Base-by-base conservation (phyloP, 2,329 filamentous ascomycete species). In the Pyrenophora graminea region DNA sequence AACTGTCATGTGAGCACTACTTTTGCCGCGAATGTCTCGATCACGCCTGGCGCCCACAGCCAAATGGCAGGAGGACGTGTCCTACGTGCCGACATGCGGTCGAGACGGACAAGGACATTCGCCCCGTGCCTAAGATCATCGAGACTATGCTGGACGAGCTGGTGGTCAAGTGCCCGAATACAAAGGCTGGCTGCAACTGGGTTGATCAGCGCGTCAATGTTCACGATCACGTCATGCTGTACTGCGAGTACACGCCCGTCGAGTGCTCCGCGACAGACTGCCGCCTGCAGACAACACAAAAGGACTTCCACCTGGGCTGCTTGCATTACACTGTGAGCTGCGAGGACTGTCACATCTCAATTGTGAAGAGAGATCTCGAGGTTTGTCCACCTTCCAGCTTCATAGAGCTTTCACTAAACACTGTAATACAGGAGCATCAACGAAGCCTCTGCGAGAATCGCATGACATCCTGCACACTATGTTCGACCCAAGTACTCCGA, bases 61-160 rank as follows among this genome's bases (percentile, higher is more conserved):
- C 63, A 23, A 45, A 55, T n/a, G 52, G 40, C 34, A 58, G 61
- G 56, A 66, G 70, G 61, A 76, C 74, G 30, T 86, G 84, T 71
- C 84, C 84, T 39, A 80, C 80, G 3, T 86, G 84, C 64, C 80
- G 84, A 33, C 76, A 77, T 36, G 74, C 77, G 34, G 70, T 73
- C 9, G 70, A 75, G 23, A 39, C 58, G 40, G 53, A 67, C 30
- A 55, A 55, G 37, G 64, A 69, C 36, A 50, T 65, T 7, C 57
- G 66, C 15, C 63, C 67, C 1, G 80, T 82, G 27, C 82, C 81
- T 46, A 80, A 80, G 62, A 76, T 86, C 33, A 64, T 87, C 54
- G 76, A 78, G 62, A 83, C 82, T 51, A 85, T 87, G 77, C 79
- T 85, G 53, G 81, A 85, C 59, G 84, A 85, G 53, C 76, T 87